Conservation (phyloP, 768 basidiomycete genomes). For the Lentinula edodes region DNA sequence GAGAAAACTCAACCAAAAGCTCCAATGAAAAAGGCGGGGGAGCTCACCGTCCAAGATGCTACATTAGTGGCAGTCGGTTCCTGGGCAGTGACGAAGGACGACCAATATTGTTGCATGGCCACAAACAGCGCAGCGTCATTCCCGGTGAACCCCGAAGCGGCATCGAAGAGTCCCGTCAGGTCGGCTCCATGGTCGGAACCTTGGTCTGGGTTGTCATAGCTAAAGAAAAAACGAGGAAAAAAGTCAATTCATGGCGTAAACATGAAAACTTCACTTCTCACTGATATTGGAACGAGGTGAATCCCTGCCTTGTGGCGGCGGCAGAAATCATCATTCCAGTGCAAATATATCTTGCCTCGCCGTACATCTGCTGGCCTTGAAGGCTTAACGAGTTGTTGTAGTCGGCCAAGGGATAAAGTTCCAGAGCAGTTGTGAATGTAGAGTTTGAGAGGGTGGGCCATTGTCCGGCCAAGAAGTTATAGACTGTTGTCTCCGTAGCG, state of each 20-base stretch:
- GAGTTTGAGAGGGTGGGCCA: constrained; percentile 23
- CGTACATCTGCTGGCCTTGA: constrained; percentile 41
- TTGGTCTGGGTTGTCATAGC: constrained; percentile 35
- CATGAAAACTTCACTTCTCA: constrained; percentile 11
- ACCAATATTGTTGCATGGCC: constrained; percentile 34
- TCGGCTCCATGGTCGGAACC: constrained; percentile 33
- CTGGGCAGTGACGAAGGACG: constrained; percentile 31
- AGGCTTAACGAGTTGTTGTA: constrained; percentile 29
- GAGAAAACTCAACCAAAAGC: not conserved
- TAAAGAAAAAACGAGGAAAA: constrained; percentile 6
- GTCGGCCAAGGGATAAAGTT: constrained; percentile 27
- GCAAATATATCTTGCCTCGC: constrained; percentile 39
- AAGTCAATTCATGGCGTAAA: not conserved
- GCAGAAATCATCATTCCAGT: constrained; percentile 30
- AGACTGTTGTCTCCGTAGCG: constrained; percentile 33
- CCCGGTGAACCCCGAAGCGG: constrained; percentile 13
- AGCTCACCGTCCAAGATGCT: constrained; percentile 24
- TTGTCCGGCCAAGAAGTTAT: constrained; percentile 36
- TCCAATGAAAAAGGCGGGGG: not conserved
- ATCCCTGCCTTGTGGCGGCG: constrained; percentile 14
- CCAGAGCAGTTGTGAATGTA: constrained; percentile 26
- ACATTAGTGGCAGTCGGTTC: constrained; percentile 18
- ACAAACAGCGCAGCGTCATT: constrained; percentile 25
- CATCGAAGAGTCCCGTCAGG: constrained; percentile 29
- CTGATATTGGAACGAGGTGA: constrained; percentile 31